These are phyloP conservation scores for Gypsophila paniculata DNA, from an alignment of 179 eudicot genomes.

Conservation along the genomic window DNA sequence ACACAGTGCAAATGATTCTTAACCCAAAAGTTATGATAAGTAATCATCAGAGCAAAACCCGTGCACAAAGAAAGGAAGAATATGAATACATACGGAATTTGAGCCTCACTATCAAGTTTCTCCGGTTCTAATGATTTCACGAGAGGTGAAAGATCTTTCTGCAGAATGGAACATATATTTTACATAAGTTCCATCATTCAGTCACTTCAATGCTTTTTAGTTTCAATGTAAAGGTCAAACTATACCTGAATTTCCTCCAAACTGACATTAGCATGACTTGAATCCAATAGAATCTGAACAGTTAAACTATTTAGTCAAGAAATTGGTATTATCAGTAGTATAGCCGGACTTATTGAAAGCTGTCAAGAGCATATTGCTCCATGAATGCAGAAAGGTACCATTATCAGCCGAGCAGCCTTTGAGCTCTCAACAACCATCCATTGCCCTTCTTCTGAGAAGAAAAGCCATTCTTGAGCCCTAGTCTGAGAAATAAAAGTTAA, in stretches of 20 bases:
- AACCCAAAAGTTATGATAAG: neutral
- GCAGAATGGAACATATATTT: constrained; percentile 29
- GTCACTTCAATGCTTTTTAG: constrained; percentile 8
- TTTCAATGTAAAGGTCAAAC: neutral
- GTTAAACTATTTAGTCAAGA: constrained; percentile 10
- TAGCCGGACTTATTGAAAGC: neutral
- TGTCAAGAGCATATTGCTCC: neutral
- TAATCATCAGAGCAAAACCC: neutral
- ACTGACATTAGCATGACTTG: constrained; percentile 52
- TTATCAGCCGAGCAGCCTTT: constrained; percentile 79
- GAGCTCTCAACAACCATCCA: constrained; percentile 90
- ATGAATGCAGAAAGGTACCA: constrained; percentile 40
- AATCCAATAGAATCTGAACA: constrained; percentile 67
- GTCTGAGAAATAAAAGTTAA: constrained; percentile 37
- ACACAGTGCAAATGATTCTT: neutral
- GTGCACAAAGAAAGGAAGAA: constrained; percentile 1
- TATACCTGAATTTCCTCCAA: constrained; percentile 83
- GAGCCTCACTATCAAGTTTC: constrained; percentile 44
- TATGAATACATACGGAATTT: constrained; percentile 68
- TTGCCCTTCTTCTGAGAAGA: constrained; percentile 94
- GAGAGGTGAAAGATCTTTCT: constrained; percentile 94
- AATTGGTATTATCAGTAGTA: neutral
- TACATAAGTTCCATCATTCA: constrained; percentile 10
- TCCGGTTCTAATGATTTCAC: constrained; percentile 70
- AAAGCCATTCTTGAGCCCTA: constrained; percentile 86